Percentiles rank a stretch among this genome's conserved stretches.
Conservation (phyloP, 2,329 filamentous ascomycete genomes). For the Rhinocladiella mackenziei region DNA sequence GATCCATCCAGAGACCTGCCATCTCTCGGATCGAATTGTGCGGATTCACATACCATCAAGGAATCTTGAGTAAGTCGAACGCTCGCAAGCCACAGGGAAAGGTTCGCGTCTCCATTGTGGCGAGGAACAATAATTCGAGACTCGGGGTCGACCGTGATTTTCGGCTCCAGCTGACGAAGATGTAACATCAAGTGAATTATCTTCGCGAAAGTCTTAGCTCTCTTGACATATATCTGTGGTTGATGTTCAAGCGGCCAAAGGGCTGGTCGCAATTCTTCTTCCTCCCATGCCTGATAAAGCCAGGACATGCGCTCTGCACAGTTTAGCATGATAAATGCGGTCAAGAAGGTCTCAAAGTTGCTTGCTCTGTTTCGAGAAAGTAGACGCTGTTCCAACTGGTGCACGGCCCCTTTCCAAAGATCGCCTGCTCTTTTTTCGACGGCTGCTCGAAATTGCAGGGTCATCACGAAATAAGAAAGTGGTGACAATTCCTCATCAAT, state of each 20-base stretch:
- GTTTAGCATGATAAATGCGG: slow-evolving; percentile 55
- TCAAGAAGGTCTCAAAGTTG: slow-evolving; percentile 58
- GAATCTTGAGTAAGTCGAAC: slow-evolving; percentile 7
- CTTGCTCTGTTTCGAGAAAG: slow-evolving; percentile 53
- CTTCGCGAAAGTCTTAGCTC: slow-evolving; percentile 56
- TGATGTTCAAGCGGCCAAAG: slow-evolving; percentile 54
- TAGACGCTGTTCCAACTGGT: slow-evolving; percentile 57
- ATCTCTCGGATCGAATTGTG: slow-evolving; percentile 38
- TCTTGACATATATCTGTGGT: slow-evolving; percentile 50
- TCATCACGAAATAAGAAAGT: slow-evolving; percentile 49
- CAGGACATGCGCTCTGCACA: slow-evolving; percentile 59
- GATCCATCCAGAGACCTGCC: slow-evolving; percentile 40
- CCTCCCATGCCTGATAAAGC: slow-evolving; percentile 54
- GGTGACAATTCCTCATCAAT: slow-evolving; percentile 38
- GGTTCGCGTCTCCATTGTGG: slow-evolving; percentile 36
- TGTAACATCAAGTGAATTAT: slow-evolving; percentile 56
- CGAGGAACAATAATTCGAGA: slow-evolving; percentile 39
- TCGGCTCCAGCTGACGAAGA: slow-evolving; percentile 51
- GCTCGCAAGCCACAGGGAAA: slow-evolving; percentile 10
- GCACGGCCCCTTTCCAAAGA: slow-evolving; percentile 54
- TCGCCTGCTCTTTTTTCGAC: slow-evolving; percentile 53
- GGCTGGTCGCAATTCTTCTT: slow-evolving; percentile 34
- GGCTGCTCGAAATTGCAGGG: slow-evolving; percentile 52
- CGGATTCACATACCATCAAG: slow-evolving; percentile 34
- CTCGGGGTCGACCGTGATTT: slow-evolving; percentile 37